phyloP scores from a whole-genome alignment of 208 protist genomes.

The Leishmania gerbilli region DNA sequence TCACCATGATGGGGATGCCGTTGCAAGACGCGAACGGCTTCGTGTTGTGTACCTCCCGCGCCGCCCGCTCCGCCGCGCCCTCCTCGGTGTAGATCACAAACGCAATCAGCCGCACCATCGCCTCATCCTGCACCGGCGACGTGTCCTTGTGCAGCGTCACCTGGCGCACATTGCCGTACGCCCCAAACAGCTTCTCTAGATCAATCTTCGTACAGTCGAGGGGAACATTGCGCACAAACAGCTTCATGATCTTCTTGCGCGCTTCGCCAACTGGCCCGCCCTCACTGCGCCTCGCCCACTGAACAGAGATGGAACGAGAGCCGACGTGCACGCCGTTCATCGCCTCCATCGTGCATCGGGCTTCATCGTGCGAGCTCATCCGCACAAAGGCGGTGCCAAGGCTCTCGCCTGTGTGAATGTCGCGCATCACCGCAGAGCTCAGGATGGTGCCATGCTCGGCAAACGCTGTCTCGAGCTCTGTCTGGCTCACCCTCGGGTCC shows the following conservation, averaged over 20 bases:
- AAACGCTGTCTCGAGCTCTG: conserved; percentile 44
- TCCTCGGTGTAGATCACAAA: conserved; percentile 51
- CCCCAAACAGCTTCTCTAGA: conserved; percentile 39
- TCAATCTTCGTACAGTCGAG: conserved; percentile 35
- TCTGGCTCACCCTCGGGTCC: conserved; percentile 31
- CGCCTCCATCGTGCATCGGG: conserved; percentile 30
- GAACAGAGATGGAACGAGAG: conserved; percentile 43
- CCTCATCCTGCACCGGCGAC: conserved; percentile 29
- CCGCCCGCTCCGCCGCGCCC: conserved; percentile 52
- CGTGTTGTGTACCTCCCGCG: conserved; percentile 45
- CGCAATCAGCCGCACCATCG: conserved; percentile 30
- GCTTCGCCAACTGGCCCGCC: conserved; percentile 62
- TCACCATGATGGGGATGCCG: conserved; percentile 51
- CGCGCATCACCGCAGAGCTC: conserved; percentile 62
- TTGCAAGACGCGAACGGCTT: conserved; percentile 42
- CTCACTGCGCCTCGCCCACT: conserved; percentile 81
- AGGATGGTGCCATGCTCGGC: conserved; percentile 50
- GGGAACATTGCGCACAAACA: conserved; percentile 87
- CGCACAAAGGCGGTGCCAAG: conserved; percentile 76
- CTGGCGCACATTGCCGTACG: conserved; percentile 54
- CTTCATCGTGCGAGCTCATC: conserved; percentile 43
- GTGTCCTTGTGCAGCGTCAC: conserved; percentile 80
- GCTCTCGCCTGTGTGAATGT: conserved; percentile 67
- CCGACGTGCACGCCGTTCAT: conserved; percentile 21
- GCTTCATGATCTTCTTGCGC: conserved; percentile 72